Evolutionary conservation across 352 stramenopile species (phyloP), one percentile per base, ranked within the genome.

Genomic region (Phytophthora pinifolia): DNA sequence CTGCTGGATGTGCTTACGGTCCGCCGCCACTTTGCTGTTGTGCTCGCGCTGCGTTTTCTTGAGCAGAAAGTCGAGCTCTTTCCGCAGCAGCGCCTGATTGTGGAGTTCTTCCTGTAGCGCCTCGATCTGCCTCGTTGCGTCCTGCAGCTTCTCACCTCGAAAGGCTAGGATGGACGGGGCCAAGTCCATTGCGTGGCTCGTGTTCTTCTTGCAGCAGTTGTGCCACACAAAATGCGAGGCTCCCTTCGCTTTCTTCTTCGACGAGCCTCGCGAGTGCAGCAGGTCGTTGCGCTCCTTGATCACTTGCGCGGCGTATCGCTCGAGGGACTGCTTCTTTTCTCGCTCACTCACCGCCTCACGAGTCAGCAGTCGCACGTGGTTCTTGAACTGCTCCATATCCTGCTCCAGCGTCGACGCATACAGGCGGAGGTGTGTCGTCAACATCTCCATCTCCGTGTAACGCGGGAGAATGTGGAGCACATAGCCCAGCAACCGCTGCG

Each of bases 371-470:
- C 67, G 65, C 20, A 83, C 69, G 32, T 90, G 76, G 34, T 76
- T 67, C 31, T 79, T 76, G n/a, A 84, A 42, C 46, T 90, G 81
- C 54, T 86, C 84, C 49, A 92, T 71, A 43, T 92, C 81, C 48
- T 90, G 79, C 68, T 90, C 79, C 35, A 94, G 52, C 7, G 73
- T 78, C 18, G 79, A 81, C 20, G 74, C 62, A 43, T 94, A 81
- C 53, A 94, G 55, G 4, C 82, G 79, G 35, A 91, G 61, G 58
- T 94, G 84, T 2, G 79, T 92, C 46, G 70, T 45, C 44, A 86
- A 62, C 73, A 92, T 86, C 72, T 94, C 84, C 79, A 94, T 92
- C 59, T 91, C 80, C 0, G 70, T 81, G 55, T 87, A 94, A n/a
- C 74, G 75, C 7, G 84, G 84, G 35, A 89, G 46, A 39, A 94